These are phyloP conservation scores for Raffaelea ambrosiae DNA, from an alignment of 2,329 filamentous ascomycete species.

Conservation along the genomic window DNA sequence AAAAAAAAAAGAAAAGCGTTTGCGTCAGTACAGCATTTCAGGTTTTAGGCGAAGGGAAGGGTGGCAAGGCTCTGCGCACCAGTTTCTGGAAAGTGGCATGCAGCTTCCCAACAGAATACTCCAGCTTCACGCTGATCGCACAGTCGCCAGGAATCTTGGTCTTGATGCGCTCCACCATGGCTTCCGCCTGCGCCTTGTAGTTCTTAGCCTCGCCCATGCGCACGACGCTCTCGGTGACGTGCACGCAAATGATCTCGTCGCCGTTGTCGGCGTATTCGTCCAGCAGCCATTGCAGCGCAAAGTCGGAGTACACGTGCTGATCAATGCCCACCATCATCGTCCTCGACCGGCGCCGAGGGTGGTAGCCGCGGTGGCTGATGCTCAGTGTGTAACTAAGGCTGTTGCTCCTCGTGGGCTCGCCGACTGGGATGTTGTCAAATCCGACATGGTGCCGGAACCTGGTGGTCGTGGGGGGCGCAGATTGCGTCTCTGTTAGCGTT, in stretches of 20 bases:
- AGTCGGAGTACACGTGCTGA: constrained; percentile 85
- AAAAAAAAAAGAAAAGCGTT: background rate
- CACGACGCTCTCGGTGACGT: constrained; percentile 77
- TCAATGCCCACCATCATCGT: constrained; percentile 89
- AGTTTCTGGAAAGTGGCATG: constrained; percentile 86
- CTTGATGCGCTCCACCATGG: constrained; percentile 67
- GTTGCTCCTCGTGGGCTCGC: constrained; percentile 51
- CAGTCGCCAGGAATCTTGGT: constrained; percentile 70
- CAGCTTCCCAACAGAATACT: constrained; percentile 83
- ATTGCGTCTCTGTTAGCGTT: constrained; percentile 30
- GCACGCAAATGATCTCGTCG: constrained; percentile 84
- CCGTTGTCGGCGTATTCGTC: constrained; percentile 90
- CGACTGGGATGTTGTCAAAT: constrained; percentile 51
- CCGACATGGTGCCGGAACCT: constrained; percentile 53
- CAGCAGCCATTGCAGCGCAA: constrained; percentile 85
- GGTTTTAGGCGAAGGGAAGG: background rate
- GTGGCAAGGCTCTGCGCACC: constrained; percentile 43
- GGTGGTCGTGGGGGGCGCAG: constrained; percentile 17
- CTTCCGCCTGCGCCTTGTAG: constrained; percentile 69
- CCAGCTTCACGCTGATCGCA: constrained; percentile 76
- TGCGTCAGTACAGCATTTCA: no score
- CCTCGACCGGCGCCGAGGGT: constrained; percentile 68
- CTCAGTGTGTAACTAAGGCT: constrained; percentile 70
- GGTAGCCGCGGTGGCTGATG: constrained; percentile 78
- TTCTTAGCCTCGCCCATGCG: constrained; percentile 57